These are phyloP conservation scores for Pseudodiploospora longispora DNA, from an alignment of 2,329 filamentous ascomycete genomes.

Conservation along the genomic window DNA sequence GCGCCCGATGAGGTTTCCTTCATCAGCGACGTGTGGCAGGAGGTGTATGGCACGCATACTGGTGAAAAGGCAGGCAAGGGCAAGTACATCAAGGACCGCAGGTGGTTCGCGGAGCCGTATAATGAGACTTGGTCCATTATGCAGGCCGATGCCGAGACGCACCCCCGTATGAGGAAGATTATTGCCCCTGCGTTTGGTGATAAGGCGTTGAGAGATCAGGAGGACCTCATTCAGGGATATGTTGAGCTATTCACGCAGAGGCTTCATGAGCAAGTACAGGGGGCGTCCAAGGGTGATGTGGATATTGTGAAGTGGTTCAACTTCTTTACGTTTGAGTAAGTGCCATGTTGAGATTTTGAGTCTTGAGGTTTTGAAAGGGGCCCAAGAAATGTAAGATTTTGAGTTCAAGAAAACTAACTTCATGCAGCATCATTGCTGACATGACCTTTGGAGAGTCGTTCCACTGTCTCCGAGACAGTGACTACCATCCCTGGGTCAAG, in stretches of 20 bases:
- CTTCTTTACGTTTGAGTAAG: conserved; percentile 18
- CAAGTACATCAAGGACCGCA: conserved; percentile 2
- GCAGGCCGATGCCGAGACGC: conserved; percentile 7
- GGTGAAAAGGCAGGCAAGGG: conserved; percentile 5
- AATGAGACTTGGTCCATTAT: conserved; percentile 5
- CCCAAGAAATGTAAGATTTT: neutral
- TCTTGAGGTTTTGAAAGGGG: too few species aligned
- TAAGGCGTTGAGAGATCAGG: conserved; percentile 16
- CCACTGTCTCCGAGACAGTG: conserved; percentile 13
- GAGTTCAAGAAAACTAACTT: neutral
- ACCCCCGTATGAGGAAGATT: conserved; percentile 7
- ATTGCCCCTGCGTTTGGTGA: conserved; percentile 18
- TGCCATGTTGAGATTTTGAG: neutral
- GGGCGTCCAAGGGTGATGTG: conserved; percentile 3
- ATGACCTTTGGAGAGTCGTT: conserved; percentile 20
- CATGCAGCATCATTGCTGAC: conserved; percentile 16
- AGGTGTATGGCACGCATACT: conserved; percentile 24
- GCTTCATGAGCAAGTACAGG: conserved; percentile 22
- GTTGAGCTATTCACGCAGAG: conserved; percentile 30
- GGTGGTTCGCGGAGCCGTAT: conserved; percentile 1
- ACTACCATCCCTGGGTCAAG: conserved; percentile 16
- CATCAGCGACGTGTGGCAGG: conserved; percentile 28
- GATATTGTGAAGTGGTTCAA: conserved; percentile 19
- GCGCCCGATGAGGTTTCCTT: conserved; percentile 40
- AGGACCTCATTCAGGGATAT: conserved; percentile 25